Conservation (phyloP, 768 basidiomycete genomes). For the Mrakia frigida region DNA sequence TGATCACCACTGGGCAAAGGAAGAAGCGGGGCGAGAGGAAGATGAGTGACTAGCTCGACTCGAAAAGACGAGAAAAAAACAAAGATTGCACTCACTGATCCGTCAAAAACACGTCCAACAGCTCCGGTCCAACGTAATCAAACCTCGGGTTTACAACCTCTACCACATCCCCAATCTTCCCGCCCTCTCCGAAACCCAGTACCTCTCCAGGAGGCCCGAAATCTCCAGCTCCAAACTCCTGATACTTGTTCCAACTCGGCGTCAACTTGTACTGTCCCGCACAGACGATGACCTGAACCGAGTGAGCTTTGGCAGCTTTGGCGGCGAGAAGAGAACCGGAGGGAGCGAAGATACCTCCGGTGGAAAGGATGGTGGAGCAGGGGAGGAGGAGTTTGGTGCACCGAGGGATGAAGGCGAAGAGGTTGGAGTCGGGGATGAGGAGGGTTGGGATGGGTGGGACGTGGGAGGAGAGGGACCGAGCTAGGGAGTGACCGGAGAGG, state of each 20-base stretch:
- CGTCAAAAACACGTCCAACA: conserved; percentile 89
- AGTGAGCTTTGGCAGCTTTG: conserved; percentile 79
- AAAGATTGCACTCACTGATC: conserved; percentile 68
- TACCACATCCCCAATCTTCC: conserved; percentile 66
- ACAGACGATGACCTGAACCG: conserved; percentile 86
- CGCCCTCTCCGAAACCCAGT: conserved; percentile 55
- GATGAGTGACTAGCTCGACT: neutral
- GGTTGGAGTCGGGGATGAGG: conserved; percentile 91
- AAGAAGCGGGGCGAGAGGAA: neutral
- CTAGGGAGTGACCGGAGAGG: conserved; percentile 15
- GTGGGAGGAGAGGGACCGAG: conserved; percentile 17
- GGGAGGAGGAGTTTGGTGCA: conserved; percentile 95
- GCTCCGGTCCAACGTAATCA: conserved; percentile 87
- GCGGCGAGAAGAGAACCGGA: conserved; percentile 79
- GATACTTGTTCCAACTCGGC: conserved; percentile 53
- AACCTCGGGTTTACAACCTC: conserved; percentile 95
- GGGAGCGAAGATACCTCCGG: conserved; percentile 90
- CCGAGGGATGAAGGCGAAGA: conserved; percentile 92
- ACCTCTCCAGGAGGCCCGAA: conserved; percentile 42
- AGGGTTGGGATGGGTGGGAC: conserved; percentile 92
- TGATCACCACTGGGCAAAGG: conserved; percentile 71
- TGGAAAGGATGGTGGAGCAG: conserved; percentile 91
- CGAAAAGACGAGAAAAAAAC: neutral
- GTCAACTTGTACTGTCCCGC: conserved; percentile 96
- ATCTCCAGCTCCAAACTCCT: conserved; percentile 43